These are phyloP conservation scores for Ochromonas danica DNA, from an alignment of 108 stramenopile genomes.

Conservation along the genomic window DNA sequence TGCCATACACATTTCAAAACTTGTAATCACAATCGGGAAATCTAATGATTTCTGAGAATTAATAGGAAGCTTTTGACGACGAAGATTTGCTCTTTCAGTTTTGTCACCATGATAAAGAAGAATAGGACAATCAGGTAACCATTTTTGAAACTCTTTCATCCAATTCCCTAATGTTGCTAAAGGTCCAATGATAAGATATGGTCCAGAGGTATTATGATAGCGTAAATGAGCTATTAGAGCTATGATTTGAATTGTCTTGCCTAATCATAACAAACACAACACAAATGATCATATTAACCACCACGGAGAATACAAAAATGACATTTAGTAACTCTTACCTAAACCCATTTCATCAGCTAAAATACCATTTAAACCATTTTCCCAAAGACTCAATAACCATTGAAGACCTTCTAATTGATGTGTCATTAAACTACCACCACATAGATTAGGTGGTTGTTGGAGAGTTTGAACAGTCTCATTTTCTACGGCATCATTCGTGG, in stretches of 20 bases:
- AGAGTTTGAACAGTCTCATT: background rate
- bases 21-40: constrained; percentile 89
- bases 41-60: constrained; percentile 59
- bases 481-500: background rate
- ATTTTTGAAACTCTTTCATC: constrained; percentile 89
- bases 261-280: constrained; percentile 36
- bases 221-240: constrained; percentile 85
- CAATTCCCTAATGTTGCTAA: constrained; percentile 98
- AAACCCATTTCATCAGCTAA: constrained; percentile 94
- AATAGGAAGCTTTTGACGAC: constrained; percentile 50
- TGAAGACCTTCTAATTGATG: constrained; percentile 69
- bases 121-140: constrained; percentile 81
- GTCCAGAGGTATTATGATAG: constrained; percentile 69
- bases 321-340: background rate
- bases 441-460: constrained; percentile 45
- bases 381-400: constrained; percentile 92
- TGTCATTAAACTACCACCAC: constrained; percentile 50
- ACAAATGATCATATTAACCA: too few species aligned
- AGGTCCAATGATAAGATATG: constrained; percentile 89
- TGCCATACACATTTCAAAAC: constrained; percentile 84
- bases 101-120: constrained; percentile 86
- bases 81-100: constrained; percentile 64
- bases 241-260: constrained; percentile 89
- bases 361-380: constrained; percentile 96
- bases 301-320: background rate